A percentile compares a stretch with the other conserved stretches of the same genome.
Evolutionary conservation across 2,329 filamentous ascomycete genomes (phyloP).

Genomic region (Penicillium sumatraense): DNA sequence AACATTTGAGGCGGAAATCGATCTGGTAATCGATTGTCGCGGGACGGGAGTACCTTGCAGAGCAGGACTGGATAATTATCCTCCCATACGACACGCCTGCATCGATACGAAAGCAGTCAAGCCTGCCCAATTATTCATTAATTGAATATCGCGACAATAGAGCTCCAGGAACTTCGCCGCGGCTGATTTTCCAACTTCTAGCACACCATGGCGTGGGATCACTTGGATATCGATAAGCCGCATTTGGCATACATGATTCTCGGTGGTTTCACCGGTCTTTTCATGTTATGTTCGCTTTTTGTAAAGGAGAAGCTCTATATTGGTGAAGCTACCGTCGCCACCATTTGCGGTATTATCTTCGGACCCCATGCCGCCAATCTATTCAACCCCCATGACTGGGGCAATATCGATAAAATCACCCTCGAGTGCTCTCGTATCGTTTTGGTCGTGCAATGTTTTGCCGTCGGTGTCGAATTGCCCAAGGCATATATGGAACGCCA

Average conservation of each 20-base stretch:
- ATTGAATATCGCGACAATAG: too few species aligned
- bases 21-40: conserved; percentile 26
- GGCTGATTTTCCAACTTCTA: background rate
- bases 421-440: conserved; percentile 74
- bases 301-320: conserved; percentile 99
- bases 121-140: too few species aligned
- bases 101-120: background rate
- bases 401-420: conserved; percentile 69
- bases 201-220: conserved; percentile 55
- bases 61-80: background rate
- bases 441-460: conserved; percentile 74
- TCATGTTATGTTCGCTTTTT: conserved; percentile 97
- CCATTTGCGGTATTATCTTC: conserved; percentile 72
- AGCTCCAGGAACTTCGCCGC: background rate
- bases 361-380: conserved; percentile 69
- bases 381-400: conserved; percentile 66
- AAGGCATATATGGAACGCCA: conserved; percentile 92
- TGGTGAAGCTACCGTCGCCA: conserved; percentile 93
- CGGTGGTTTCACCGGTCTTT: conserved; percentile 94
- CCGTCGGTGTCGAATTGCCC: conserved; percentile 72
- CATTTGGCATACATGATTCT: conserved; percentile 99
- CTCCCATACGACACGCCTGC: background rate
- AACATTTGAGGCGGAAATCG: conserved; percentile 29
- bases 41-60: conserved; percentile 4
- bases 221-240: conserved; percentile 77